Evolutionary conservation across 768 basidiomycete genomes (phyloP).

Genomic region (Suillus hirtellus): DNA sequence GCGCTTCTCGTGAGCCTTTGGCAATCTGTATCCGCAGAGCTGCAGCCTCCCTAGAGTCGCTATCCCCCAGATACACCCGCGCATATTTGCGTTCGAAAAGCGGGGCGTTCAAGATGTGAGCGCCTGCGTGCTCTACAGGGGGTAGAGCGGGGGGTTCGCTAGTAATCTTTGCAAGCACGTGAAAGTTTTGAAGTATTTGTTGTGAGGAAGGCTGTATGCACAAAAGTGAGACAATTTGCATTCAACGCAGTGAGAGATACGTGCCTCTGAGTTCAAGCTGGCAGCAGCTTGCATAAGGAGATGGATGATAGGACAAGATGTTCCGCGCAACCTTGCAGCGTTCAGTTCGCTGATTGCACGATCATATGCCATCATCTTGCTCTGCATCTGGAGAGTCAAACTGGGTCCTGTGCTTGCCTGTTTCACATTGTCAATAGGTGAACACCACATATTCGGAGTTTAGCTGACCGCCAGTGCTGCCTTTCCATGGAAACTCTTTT

Average conservation of each 20-base stretch:
- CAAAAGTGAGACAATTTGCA: conserved; percentile 7
- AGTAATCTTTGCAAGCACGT: conserved; percentile 75
- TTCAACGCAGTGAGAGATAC: conserved; percentile 1
- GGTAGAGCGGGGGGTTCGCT: conserved; percentile 73
- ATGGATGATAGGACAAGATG: conserved; percentile 76
- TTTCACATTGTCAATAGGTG: conserved; percentile 15
- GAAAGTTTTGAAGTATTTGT: conserved; percentile 70
- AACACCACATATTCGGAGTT: not conserved
- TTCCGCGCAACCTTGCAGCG: conserved; percentile 65
- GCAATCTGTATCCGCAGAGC: conserved; percentile 73
- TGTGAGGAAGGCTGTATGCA: conserved; percentile 44
- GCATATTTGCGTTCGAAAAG: conserved; percentile 84
- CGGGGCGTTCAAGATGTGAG: conserved; percentile 80
- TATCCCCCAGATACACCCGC: conserved; percentile 66
- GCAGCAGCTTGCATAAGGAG: conserved; percentile 67
- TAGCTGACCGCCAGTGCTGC: conserved; percentile 51
- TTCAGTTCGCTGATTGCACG: conserved; percentile 79
- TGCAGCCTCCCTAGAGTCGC: conserved; percentile 63
- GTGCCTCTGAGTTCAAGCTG: conserved; percentile 57
- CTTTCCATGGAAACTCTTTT: conserved; percentile 62
- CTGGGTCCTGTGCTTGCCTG: conserved; percentile 52
- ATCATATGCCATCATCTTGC: conserved; percentile 96
- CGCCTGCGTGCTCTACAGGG: conserved; percentile 74
- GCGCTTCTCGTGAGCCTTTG: conserved; percentile 71
- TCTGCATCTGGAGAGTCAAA: conserved; percentile 78